Conservation (phyloP, 2,329 filamentous ascomycete species). For the Neopestalotiopsis sp. region DNA sequence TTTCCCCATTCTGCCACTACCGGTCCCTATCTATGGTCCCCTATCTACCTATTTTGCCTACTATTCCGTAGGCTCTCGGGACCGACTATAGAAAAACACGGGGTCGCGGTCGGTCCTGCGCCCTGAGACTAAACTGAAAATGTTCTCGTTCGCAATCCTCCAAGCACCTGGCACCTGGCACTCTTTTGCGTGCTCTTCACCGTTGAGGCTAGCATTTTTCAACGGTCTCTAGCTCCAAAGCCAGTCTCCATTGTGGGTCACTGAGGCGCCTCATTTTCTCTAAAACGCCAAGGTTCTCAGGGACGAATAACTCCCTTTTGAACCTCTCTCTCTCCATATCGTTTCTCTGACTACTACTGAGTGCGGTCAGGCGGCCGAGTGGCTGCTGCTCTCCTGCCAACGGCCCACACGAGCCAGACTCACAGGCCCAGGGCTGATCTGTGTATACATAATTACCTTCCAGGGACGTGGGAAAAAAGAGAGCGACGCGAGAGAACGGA, state of each 20-base stretch:
- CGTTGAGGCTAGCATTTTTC: constrained; percentile 2
- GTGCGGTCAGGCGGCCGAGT: neutral
- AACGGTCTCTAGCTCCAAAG: constrained; percentile 4
- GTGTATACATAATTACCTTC: neutral
- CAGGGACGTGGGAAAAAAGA: neutral
- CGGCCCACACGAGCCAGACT: neutral
- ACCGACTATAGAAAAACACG: neutral
- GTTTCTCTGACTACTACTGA: neutral
- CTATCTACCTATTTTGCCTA: neutral
- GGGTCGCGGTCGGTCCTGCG: neutral
- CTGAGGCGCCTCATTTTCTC: constrained; percentile 6
- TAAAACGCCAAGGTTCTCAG: constrained; percentile 1
- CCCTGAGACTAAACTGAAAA: neutral
- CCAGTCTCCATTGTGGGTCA: constrained; percentile 5
- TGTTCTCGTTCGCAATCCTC: neutral
- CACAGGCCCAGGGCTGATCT: neutral
- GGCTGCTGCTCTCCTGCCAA: neutral
- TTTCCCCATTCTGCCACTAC: too few species aligned
- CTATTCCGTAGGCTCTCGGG: neutral
- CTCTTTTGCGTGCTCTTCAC: neutral
- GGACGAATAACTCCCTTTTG: neutral
- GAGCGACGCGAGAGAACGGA: neutral
- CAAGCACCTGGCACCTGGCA: too few species aligned
- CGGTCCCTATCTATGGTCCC: too few species aligned
- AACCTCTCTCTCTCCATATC: neutral